Percentiles rank a stretch among this genome's conserved stretches.
phyloP scores from a whole-genome alignment of 176 grass and related monocot species.

The Phoenix roebelenii region DNA sequence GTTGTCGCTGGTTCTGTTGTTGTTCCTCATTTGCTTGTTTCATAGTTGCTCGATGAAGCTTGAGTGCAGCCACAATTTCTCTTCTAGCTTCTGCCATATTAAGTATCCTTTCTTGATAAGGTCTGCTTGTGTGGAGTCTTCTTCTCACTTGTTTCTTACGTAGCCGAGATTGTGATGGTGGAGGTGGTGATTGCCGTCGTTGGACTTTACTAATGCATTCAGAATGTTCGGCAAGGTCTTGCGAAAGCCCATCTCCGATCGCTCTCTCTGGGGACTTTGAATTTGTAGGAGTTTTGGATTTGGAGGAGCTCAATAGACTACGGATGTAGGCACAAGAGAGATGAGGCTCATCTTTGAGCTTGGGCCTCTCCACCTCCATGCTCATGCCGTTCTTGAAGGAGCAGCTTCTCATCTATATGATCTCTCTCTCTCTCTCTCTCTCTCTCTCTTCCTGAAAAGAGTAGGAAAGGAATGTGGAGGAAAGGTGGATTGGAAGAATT shows the following conservation, averaged over 20 bases:
- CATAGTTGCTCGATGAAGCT: constrained; percentile 87
- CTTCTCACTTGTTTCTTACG: constrained; percentile 94
- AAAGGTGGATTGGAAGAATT: constrained; percentile 18
- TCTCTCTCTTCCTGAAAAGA: constrained; percentile 20
- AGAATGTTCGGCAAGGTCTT: constrained; percentile 22
- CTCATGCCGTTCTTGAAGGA: neutral
- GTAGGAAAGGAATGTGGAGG: neutral
- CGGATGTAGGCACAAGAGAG: constrained; percentile 90
- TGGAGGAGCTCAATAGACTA: constrained; percentile 76
- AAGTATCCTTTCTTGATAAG: constrained; percentile 81
- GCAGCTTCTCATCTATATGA: constrained; percentile 18
- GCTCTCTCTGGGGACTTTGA: neutral
- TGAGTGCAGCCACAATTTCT: constrained; percentile 86
- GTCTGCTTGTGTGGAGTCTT: constrained; percentile 77
- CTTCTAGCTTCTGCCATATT: constrained; percentile 95
- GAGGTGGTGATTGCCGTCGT: constrained; percentile 11
- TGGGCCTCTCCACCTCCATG: constrained; percentile 15
- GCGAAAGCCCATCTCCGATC: neutral
- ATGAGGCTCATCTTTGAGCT: constrained; percentile 39
- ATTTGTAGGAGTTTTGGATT: constrained; percentile 16
- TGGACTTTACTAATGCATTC: constrained; percentile 10
- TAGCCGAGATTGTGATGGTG: constrained; percentile 21
- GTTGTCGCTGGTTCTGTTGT: constrained; percentile 31
- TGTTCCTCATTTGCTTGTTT: constrained; percentile 79
- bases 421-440: constrained; percentile 26